These are phyloP conservation scores for Verticillium longisporum DNA, from an alignment of 2,329 filamentous ascomycete species.

Conservation along the genomic window DNA sequence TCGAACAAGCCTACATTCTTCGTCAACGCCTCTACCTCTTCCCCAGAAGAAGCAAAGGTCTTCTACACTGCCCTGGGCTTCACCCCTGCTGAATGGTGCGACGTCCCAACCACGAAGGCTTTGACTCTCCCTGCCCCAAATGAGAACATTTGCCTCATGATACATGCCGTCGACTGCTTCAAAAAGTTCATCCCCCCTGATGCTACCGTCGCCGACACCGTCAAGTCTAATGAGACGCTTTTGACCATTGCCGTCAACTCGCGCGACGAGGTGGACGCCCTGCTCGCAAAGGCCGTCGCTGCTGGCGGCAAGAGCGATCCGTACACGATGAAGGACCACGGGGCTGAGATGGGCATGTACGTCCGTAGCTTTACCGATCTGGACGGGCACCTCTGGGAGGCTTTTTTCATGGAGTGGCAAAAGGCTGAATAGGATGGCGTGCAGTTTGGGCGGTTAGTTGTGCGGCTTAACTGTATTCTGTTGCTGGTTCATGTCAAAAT, in stretches of 20 bases:
- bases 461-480: no score
- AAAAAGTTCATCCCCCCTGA: conserved; percentile 13
- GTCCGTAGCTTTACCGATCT: conserved; percentile 14
- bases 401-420: background rate
- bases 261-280: conserved; percentile 13
- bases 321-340: conserved; percentile 10
- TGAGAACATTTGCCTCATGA: conserved; percentile 14
- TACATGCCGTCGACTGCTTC: conserved; percentile 12
- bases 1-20: conserved; percentile 5
- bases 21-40: conserved; percentile 4
- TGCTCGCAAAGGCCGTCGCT: conserved; percentile 10
- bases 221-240: conserved; percentile 10
- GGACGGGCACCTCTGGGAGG: conserved; percentile 18
- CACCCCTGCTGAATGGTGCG: conserved; percentile 6
- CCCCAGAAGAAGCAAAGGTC: background rate
- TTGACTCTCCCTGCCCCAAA: conserved; percentile 13
- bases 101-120: conserved; percentile 8
- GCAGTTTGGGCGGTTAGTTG: background rate
- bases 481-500: no score
- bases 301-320: conserved; percentile 14
- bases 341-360: conserved; percentile 13
- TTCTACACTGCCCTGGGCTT: conserved; percentile 13
- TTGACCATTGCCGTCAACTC: conserved; percentile 8
- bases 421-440: background rate
- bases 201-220: conserved; percentile 10